Conservation (phyloP, 768 basidiomycete genomes). For the Russula dissimulans region DNA sequence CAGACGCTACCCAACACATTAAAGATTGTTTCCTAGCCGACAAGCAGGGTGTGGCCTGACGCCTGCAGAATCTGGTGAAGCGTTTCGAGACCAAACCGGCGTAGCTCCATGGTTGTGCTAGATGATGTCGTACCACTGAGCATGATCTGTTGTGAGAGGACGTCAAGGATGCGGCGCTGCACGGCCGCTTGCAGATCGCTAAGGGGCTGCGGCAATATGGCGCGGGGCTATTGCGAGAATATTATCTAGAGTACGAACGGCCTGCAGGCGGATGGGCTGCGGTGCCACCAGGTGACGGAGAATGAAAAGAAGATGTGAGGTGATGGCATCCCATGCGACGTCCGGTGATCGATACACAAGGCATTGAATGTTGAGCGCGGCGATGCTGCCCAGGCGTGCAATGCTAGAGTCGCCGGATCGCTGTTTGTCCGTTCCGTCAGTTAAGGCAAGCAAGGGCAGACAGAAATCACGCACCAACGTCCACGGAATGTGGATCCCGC, state of each 20-base stretch:
- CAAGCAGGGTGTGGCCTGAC: constrained; percentile 83
- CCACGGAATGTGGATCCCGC: too few species aligned
- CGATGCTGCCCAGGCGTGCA: too few species aligned
- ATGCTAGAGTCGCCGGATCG: too few species aligned
- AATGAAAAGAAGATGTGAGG: constrained; percentile 13
- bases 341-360: too few species aligned
- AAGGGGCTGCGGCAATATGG: constrained; percentile 43
- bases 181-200: constrained; percentile 59
- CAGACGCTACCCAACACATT: constrained; percentile 88
- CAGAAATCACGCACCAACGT: too few species aligned
- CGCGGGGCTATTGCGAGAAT: constrained; percentile 70
- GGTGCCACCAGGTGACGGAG: too few species aligned
- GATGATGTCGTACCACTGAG: constrained; percentile 31
- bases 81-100: constrained; percentile 83
- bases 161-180: constrained; percentile 78
- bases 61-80: constrained; percentile 85
- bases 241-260: constrained; percentile 74
- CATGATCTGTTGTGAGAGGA: constrained; percentile 73
- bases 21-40: constrained; percentile 92
- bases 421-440: too few species aligned
- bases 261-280: constrained; percentile 34
- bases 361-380: too few species aligned
- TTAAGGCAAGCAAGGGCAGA: too few species aligned
- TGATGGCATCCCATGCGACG: too few species aligned
- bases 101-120: constrained; percentile 61